Conservation (phyloP, 129 eudicot species). For the Lonicera japonica region DNA sequence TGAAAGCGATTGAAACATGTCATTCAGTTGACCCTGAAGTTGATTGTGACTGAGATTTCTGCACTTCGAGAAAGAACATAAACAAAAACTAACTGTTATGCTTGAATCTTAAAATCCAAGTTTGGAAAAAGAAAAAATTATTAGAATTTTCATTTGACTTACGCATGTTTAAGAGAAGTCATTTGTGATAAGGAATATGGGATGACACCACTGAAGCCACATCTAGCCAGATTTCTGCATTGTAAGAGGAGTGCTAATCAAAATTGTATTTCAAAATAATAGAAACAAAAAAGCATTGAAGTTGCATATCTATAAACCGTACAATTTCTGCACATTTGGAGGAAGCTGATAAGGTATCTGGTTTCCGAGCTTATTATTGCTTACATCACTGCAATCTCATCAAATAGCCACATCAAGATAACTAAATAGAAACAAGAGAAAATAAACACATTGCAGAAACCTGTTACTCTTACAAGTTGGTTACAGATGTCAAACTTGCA, state of each 20-base stretch:
- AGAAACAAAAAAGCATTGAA: neutral
- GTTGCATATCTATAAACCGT: slow-evolving; percentile 15
- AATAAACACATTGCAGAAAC: neutral
- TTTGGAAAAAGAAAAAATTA: neutral
- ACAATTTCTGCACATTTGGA: slow-evolving; percentile 68
- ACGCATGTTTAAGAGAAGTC: slow-evolving; percentile 69
- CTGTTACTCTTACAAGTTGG: slow-evolving; percentile 46
- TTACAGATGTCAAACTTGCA: slow-evolving; percentile 51
- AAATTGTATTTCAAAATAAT: neutral
- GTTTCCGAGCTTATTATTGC: slow-evolving; percentile 79
- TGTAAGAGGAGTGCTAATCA: slow-evolving; percentile 2
- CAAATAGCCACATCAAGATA: slow-evolving; percentile 7
- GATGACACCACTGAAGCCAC: slow-evolving; percentile 54
- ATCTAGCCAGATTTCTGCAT: slow-evolving; percentile 80
- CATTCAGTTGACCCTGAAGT: slow-evolving; percentile 49
- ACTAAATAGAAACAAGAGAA: neutral
- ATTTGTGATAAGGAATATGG: slow-evolving; percentile 78
- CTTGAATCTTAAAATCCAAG: neutral
- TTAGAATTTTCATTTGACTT: slow-evolving; percentile 14
- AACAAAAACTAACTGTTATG: neutral
- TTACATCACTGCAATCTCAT: slow-evolving; percentile 61
- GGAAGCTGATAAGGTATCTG: slow-evolving; percentile 83
- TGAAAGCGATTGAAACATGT: slow-evolving; percentile 52
- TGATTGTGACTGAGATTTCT: slow-evolving; percentile 79
- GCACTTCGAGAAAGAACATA: slow-evolving; percentile 13